Conservation (phyloP, 164 flowering plant genomes). For the Santalum album region DNA sequence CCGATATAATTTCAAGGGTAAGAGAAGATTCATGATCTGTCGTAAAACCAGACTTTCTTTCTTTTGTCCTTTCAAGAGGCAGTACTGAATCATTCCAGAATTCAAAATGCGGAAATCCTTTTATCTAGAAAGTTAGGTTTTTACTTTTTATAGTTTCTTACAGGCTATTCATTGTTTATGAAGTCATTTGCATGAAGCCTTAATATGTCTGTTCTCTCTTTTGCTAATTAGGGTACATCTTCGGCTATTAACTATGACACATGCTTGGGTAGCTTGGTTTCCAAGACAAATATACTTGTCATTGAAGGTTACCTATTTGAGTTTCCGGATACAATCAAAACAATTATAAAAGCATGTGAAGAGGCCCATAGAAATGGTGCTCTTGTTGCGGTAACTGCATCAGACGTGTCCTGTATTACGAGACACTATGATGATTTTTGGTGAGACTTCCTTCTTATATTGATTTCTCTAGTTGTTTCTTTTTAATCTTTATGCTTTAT, state of each 20-base stretch:
- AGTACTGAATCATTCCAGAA: no score
- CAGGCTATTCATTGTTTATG: not conserved
- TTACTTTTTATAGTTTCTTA: not conserved
- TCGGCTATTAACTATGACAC: slow-evolving; percentile 61
- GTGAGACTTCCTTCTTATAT: slow-evolving; percentile 22
- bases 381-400: slow-evolving; percentile 85
- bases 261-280: slow-evolving; percentile 48
- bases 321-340: slow-evolving; percentile 71
- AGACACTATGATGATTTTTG: slow-evolving; percentile 87
- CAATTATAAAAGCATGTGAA: slow-evolving; percentile 72
- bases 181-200: not conserved
- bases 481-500: no score
- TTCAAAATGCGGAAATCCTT: no score
- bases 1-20: no score
- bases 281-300: slow-evolving; percentile 74
- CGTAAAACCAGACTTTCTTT: no score
- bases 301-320: slow-evolving; percentile 96
- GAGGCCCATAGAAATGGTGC: slow-evolving; percentile 73
- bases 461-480: no score
- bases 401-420: slow-evolving; percentile 88
- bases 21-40: no score
- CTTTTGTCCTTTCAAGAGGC: no score
- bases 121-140: no score
- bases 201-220: not conserved
- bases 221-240: slow-evolving; percentile 69